These are phyloP conservation scores for Podila epigama DNA, from an alignment of 192 early-diverging fungal genomes.

Conservation along the genomic window DNA sequence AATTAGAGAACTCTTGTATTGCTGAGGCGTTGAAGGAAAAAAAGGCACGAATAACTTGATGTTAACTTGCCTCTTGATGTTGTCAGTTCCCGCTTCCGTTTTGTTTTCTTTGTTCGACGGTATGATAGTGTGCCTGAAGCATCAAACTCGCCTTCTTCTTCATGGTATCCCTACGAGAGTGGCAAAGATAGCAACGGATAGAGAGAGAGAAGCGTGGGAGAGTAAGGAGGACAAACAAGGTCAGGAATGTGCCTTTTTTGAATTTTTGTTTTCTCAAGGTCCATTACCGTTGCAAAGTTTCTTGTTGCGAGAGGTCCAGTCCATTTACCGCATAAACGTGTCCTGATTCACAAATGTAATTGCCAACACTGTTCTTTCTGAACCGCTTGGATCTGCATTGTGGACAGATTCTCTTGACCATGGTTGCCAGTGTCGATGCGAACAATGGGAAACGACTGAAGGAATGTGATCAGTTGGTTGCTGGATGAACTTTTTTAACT, in stretches of 20 bases:
- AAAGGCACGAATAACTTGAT: not conserved
- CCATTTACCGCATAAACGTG: slow-evolving; percentile 30
- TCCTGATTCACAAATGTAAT: slow-evolving; percentile 30
- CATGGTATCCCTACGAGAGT: slow-evolving; percentile 39
- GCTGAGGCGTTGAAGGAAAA: not conserved
- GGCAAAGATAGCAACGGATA: not conserved
- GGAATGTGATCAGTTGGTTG: too few relatives aligned
- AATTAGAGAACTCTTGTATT: not conserved
- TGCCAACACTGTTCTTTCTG: slow-evolving; percentile 25
- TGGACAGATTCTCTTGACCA: slow-evolving; percentile 17
- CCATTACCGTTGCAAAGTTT: too few relatives aligned
- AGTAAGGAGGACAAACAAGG: not conserved
- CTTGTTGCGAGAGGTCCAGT: too few relatives aligned
- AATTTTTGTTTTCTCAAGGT: not conserved
- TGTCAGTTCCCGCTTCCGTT: slow-evolving; percentile 2
- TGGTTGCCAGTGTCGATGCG: not conserved
- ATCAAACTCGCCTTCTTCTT: slow-evolving; percentile 32
- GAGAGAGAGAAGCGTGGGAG: not conserved
- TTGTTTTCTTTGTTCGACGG: not conserved
- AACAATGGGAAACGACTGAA: too few relatives aligned
- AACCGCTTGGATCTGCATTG: slow-evolving; percentile 15
- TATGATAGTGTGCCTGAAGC: not conserved
- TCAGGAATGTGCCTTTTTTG: not conserved
- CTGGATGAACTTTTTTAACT: not conserved
- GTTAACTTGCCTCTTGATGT: not conserved